Base-by-base conservation (phyloP, 78 protist genomes). In the Dictyostelium capitatum region DNA sequence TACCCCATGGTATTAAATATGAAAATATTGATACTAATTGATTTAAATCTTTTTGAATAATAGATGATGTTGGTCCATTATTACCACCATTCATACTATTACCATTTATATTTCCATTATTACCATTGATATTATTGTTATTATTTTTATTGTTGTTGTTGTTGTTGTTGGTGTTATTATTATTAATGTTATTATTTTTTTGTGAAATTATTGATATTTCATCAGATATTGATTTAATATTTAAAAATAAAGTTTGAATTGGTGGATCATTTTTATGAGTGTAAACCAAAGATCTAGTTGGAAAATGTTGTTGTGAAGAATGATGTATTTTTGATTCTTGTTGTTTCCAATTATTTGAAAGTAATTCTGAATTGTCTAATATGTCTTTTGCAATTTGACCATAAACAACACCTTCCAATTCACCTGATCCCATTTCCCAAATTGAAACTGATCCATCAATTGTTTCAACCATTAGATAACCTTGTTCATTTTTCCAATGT, bases 351-450 rank as follows among this genome's bases (percentile, higher is more conserved):
- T 23, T 47, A 19, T 59, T 74, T 10, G 85, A 77, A 4, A 87
- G 84, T 2, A 70, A 50, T 23, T 78, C 82, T 14, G 84, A 67
- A 51, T 87, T 47, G 37, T 87, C 93, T 3, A 87, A 62, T 12
- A 87, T 87, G 37, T 87, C 93, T 37, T 87, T 87, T 8, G 93
- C 93, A 0, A 64, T 51, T 48, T 87, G 93, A 12, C 93, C 93
- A 64, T 87, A 87, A 0, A 87, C 93, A 14, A 77, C 79, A 64
- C 93, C 93, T 32, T 87, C 93, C 3, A 87, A 23, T n/a, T 87
- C 93, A 28, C 93, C 93, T 14, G 84, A 77, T 10, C 93, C 93
- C 54, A 91, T 83, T 48, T 91, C 95, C 95, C 95, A 91, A 46
- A 91, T 83, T 43, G 95, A 80, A 14, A 82, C 90, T 12, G 84